Percentiles rank a stretch among this genome's conserved stretches.
These are phyloP conservation scores for Sarocladium oryzae DNA, from an alignment of 2,329 filamentous ascomycete species.

Conservation along the genomic window DNA sequence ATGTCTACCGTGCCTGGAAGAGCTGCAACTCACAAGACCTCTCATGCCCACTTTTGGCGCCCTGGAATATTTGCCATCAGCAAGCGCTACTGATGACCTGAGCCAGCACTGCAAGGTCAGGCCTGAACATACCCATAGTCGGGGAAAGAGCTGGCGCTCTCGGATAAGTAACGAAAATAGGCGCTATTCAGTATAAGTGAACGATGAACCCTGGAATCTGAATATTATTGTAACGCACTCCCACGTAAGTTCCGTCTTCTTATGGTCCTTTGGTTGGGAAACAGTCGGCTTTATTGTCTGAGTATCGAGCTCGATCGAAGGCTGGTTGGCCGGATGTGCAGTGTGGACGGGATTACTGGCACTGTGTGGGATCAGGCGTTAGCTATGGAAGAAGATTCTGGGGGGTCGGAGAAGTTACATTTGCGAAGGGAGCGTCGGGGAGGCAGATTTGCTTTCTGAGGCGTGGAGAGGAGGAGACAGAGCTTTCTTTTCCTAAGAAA, in stretches of 20 bases:
- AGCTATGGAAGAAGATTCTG: background rate
- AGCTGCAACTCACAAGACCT: conserved; percentile 4
- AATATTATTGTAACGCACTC: conserved; percentile 8
- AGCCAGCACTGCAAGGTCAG: background rate
- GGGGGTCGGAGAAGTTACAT: background rate
- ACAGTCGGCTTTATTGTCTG: background rate
- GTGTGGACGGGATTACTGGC: background rate
- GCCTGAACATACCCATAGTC: conserved; percentile 32
- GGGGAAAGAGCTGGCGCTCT: conserved; percentile 29
- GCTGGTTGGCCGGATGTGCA: background rate
- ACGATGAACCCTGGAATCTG: background rate
- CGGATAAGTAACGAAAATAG: conserved; percentile 27
- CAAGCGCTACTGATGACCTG: too few relatives aligned
- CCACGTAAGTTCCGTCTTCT: conserved; percentile 7
- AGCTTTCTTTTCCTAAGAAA: conserved; percentile 5
- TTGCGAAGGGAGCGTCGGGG: background rate
- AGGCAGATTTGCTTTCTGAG: background rate
- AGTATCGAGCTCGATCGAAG: background rate
- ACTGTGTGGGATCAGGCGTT: background rate
- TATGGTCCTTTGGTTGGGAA: background rate
- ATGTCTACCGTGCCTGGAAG: background rate
- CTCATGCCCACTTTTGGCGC: conserved; percentile 9
- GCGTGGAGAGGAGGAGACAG: background rate
- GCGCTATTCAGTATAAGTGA: conserved; percentile 19
- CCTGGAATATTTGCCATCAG: conserved; percentile 11